These are phyloP conservation scores for Dactylis glomerata DNA, from an alignment of 176 grass and related monocot species.

Conservation along the genomic window DNA sequence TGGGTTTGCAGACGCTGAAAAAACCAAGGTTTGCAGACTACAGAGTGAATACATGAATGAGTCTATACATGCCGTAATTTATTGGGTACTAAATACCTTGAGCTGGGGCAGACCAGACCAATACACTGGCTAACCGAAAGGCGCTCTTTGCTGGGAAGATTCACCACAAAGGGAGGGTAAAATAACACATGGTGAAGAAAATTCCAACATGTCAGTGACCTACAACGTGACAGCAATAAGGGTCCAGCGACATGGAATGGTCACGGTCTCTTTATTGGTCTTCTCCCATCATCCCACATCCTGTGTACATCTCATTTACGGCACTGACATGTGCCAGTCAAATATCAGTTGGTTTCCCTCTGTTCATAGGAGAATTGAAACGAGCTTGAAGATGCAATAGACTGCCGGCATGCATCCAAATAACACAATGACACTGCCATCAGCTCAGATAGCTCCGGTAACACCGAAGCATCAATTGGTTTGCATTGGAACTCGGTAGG, in stretches of 20 bases:
- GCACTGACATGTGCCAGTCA: background rate
- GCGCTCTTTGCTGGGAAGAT: background rate
- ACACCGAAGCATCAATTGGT: background rate
- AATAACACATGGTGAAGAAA: background rate
- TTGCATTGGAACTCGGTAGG: background rate
- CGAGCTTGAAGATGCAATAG: background rate
- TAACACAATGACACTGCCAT: background rate
- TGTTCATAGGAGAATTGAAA: background rate
- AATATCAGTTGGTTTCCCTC: background rate
- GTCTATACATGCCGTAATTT: background rate
- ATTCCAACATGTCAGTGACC: background rate
- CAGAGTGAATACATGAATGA: background rate
- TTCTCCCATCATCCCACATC: background rate
- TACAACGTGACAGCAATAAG: background rate
- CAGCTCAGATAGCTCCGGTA: background rate
- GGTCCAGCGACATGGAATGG: background rate
- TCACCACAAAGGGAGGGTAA: background rate
- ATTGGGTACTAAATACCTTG: background rate
- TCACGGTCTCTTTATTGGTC: background rate
- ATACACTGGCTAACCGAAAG: background rate
- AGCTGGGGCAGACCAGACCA: background rate
- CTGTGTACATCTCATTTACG: background rate
- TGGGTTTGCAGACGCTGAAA: background rate
- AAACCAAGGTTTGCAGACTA: background rate
- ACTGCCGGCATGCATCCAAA: background rate